Percentiles rank a stretch among this genome's conserved stretches.
Evolutionary conservation across 1,139 yeast genomes (phyloP).

Genomic region (Candida albicans): DNA sequence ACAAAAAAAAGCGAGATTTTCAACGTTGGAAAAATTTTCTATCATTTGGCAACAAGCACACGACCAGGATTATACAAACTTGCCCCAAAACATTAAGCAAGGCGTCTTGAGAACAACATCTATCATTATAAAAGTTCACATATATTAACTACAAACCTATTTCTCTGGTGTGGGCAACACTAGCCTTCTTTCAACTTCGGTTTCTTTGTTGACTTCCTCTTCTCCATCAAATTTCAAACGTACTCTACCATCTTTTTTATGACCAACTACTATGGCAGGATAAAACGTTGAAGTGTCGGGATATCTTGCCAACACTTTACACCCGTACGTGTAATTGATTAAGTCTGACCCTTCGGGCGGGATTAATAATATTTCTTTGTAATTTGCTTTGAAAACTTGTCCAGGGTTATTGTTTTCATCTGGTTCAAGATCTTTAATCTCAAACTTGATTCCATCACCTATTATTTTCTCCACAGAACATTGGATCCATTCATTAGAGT

Average conservation of each 20-base stretch:
- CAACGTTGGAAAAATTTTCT: background rate
- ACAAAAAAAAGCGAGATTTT: background rate
- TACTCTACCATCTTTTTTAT: slow-evolving; percentile 74
- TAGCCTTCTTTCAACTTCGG: slow-evolving; percentile 82
- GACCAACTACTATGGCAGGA: slow-evolving; percentile 87
- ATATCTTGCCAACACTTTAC: slow-evolving; percentile 86
- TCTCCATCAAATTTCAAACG: slow-evolving; percentile 91
- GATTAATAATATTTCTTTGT: slow-evolving; percentile 76
- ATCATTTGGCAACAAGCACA: background rate
- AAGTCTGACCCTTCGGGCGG: slow-evolving; percentile 51
- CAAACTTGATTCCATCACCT: slow-evolving; percentile 76
- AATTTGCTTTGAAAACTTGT: slow-evolving; percentile 77
- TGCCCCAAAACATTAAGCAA: too few relatives aligned
- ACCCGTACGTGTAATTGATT: slow-evolving; percentile 67
- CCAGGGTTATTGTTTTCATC: slow-evolving; percentile 92
- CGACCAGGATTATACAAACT: background rate
- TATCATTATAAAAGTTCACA: too few relatives aligned
- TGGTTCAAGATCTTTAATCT: slow-evolving; percentile 96
- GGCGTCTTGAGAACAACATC: too few relatives aligned
- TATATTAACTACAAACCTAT: slow-evolving; percentile 9
- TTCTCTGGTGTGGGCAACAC: slow-evolving; percentile 73
- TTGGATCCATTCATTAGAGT: slow-evolving; percentile 91
- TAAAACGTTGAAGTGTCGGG: slow-evolving; percentile 98
- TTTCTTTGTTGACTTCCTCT: slow-evolving; percentile 93
- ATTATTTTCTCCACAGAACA: slow-evolving; percentile 82